Conservation (phyloP, 805 yeast genomes). For the Debaryomyces hansenii region DNA sequence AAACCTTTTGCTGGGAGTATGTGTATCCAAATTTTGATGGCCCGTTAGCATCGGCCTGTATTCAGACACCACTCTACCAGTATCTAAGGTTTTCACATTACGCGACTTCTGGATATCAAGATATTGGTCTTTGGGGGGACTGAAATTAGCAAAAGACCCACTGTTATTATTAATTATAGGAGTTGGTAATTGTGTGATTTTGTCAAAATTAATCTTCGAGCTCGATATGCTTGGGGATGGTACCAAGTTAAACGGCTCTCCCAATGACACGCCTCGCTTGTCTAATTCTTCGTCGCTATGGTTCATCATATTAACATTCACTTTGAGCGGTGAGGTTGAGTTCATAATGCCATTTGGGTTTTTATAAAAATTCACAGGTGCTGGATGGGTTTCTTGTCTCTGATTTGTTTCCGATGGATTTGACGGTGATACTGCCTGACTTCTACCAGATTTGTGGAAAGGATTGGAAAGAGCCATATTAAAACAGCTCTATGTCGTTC, state of each 20-base stretch:
- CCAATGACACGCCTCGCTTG: background rate
- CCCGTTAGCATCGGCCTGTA: slow-evolving; percentile 24
- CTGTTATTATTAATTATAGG: slow-evolving; percentile 31
- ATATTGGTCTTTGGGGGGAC: slow-evolving; percentile 1
- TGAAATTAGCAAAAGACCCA: slow-evolving; percentile 17
- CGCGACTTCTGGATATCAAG: slow-evolving; percentile 5
- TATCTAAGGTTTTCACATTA: slow-evolving; percentile 4
- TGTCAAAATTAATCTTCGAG: slow-evolving; percentile 20
- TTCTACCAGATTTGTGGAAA: too few species aligned
- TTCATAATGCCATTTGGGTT: background rate
- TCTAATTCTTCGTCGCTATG: background rate
- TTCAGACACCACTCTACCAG: slow-evolving; percentile 36
- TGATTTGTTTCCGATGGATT: background rate
- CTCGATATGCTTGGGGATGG: background rate
- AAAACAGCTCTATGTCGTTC: too few species aligned
- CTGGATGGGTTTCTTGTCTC: background rate
- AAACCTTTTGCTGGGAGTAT: slow-evolving; percentile 14
- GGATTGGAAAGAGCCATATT: too few species aligned
- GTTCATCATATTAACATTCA: background rate
- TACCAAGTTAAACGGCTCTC: background rate
- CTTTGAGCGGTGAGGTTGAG: background rate
- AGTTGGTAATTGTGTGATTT: slow-evolving; percentile 46
- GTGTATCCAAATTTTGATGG: slow-evolving; percentile 10
- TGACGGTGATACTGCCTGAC: too few species aligned
- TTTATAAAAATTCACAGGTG: background rate